A percentile compares a stretch with the other conserved stretches of the same genome.
Evolutionary conservation across 2,329 filamentous ascomycete species (phyloP).

Genomic region (Ophiosphaerella korrae): DNA sequence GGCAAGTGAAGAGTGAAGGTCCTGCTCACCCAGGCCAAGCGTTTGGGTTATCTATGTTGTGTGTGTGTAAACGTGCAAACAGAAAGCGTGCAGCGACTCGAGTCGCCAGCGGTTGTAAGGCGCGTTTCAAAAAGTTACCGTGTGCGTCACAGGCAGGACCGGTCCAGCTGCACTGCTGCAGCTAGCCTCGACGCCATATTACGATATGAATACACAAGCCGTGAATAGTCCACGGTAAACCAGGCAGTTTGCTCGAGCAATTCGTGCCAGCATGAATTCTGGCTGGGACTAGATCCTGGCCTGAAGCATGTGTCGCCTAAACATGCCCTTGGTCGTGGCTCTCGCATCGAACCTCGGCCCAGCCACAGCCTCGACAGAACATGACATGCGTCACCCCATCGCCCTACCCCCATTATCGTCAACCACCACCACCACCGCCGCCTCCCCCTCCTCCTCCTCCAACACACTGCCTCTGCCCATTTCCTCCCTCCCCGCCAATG

Average conservation of each 20-base stretch:
- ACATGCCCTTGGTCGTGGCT: constrained; percentile 2
- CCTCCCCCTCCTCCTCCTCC: constrained; percentile 1
- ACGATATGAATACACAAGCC: no score
- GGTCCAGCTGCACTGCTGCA: no score
- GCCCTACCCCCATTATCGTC: constrained; percentile 18
- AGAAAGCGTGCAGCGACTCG: no score
- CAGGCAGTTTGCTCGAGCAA: no score
- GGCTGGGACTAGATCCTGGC: no score
- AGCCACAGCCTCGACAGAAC: background rate
- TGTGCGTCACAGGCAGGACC: constrained; percentile 13
- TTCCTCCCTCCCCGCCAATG: constrained; percentile 15
- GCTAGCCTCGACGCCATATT: no score
- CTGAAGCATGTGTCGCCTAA: constrained; percentile 2
- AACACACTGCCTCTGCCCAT: background rate
- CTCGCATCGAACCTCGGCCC: constrained; percentile 35
- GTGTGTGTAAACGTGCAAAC: no score
- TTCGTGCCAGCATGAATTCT: no score
- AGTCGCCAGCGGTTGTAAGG: constrained; percentile 9
- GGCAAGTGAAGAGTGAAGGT: background rate
- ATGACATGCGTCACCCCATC: constrained; percentile 18
- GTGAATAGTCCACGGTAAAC: no score
- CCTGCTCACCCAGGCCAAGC: constrained; percentile 40
- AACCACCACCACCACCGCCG: background rate
- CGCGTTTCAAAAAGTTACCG: constrained; percentile 18
- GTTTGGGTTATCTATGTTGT: constrained; percentile 7